phyloP scores from a whole-genome alignment of 108 stramenopile species.

The Skeletonema marinoi region DNA sequence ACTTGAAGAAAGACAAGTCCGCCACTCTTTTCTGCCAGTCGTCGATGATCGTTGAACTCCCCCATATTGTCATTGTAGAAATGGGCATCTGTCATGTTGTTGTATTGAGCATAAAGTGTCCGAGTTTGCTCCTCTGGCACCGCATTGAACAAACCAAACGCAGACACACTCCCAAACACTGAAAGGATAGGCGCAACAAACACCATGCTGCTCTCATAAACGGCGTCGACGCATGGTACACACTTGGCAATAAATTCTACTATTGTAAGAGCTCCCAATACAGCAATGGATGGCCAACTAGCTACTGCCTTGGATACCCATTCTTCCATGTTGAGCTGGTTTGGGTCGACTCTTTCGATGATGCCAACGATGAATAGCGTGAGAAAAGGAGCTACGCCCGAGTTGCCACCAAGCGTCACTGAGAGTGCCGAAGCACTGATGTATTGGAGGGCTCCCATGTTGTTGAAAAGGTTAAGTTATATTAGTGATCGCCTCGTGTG shows the following conservation, averaged over 20 bases:
- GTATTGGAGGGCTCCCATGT: not conserved
- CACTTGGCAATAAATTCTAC: conserved; percentile 52
- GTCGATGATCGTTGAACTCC: conserved; percentile 9
- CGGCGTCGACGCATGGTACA: conserved; percentile 52
- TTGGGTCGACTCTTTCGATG: conserved; percentile 22
- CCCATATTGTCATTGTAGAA: not conserved
- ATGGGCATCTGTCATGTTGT: not conserved
- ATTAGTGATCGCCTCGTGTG: not conserved
- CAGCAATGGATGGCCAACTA: conserved; percentile 36
- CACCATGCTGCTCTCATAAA: conserved; percentile 41
- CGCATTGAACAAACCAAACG: conserved; percentile 42
- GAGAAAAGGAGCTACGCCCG: conserved; percentile 56
- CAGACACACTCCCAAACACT: conserved; percentile 33
- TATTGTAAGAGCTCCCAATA: conserved; percentile 33
- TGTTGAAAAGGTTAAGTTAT: not conserved
- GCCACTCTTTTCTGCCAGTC: not conserved
- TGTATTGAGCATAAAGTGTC: not conserved
- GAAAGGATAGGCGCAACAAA: conserved; percentile 52
- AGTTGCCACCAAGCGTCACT: conserved; percentile 54
- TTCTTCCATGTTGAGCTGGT: conserved; percentile 41
- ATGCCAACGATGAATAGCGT: conserved; percentile 53
- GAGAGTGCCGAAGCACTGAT: conserved; percentile 42
- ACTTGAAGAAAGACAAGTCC: conserved; percentile 30
- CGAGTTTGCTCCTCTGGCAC: not conserved
- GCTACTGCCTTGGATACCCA: conserved; percentile 44